A percentile compares a stretch with the other conserved stretches of the same genome.
Evolutionary conservation across 306 rosid genomes (phyloP).

Genomic region (Cucumis melo): DNA sequence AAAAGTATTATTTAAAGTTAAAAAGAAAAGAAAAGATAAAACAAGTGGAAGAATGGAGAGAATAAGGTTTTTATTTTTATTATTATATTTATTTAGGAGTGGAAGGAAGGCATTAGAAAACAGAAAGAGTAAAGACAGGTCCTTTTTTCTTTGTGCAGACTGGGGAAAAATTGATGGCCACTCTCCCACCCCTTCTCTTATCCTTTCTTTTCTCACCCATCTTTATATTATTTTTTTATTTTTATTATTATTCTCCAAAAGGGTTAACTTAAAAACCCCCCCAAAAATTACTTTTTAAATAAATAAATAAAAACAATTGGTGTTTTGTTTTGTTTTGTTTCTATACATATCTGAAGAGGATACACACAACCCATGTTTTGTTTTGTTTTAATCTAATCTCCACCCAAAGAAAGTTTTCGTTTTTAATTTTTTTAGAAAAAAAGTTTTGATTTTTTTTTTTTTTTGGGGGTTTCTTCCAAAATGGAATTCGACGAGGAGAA

Average conservation of each 20-base stretch:
- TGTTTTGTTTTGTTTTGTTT: not conserved
- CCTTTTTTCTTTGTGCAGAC: constrained; percentile 23
- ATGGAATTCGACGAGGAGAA: constrained; percentile 71
- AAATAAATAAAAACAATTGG: no score
- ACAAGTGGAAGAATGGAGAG: no score
- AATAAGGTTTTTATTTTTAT: no score
- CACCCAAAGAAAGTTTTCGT: not conserved
- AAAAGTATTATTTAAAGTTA: no score
- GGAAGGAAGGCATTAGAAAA: constrained; percentile 17
- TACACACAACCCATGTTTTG: not conserved
- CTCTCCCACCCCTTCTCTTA: constrained; percentile 36
- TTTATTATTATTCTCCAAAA: constrained; percentile 11
- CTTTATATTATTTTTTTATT: not conserved
- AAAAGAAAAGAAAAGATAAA: no score
- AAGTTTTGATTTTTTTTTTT: not conserved
- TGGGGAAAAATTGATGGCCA: constrained; percentile 49
- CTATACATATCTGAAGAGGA: not conserved
- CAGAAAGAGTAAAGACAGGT: constrained; percentile 23
- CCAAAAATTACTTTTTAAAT: not conserved
- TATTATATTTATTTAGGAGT: not conserved
- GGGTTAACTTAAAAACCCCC: not conserved
- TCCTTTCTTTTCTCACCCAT: constrained; percentile 18
- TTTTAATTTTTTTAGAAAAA: not conserved
- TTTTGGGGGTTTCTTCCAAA: not conserved
- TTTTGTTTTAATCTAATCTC: constrained; percentile 4